Conservation (phyloP, 2,329 filamentous ascomycete species). For the Diaporthe amygdali region DNA sequence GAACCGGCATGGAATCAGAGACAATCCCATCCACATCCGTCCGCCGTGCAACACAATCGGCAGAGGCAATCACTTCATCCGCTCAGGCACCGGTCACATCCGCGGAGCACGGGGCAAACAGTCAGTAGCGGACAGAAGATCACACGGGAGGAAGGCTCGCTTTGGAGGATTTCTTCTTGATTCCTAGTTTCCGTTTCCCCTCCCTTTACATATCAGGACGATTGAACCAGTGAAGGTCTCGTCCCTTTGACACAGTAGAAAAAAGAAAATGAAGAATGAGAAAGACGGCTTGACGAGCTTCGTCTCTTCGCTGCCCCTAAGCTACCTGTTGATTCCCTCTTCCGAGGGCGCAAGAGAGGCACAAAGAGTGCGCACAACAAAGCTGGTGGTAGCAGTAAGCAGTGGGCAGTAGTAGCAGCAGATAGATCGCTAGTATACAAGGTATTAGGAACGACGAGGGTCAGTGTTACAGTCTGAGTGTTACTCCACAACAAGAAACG, state of each 20-base stretch:
- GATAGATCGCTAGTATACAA: constrained; percentile 25
- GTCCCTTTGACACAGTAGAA: constrained; percentile 17
- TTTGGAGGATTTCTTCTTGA: background rate
- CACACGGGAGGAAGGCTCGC: background rate
- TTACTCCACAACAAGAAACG: background rate
- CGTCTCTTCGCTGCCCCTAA: background rate
- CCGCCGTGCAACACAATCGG: background rate
- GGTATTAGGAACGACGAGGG: constrained; percentile 9
- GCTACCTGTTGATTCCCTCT: background rate
- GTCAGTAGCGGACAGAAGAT: background rate
- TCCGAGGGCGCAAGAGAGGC: background rate
- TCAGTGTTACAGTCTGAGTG: background rate
- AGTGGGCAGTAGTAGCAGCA: constrained; percentile 19
- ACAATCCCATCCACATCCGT: background rate
- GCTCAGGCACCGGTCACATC: background rate
- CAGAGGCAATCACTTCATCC: background rate
- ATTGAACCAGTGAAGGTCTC: constrained; percentile 16
- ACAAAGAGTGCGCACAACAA: background rate
- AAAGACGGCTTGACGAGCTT: background rate
- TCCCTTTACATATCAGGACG: constrained; percentile 10
- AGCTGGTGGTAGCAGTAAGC: constrained; percentile 11
- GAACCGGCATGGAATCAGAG: no score
- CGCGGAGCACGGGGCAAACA: background rate
- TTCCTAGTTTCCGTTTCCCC: background rate
- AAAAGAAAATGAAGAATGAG: background rate